A percentile compares a stretch with the other conserved stretches of the same genome.
Evolutionary conservation across 805 yeast species (phyloP).

Genomic region (Yamadazyma ubonensis): DNA sequence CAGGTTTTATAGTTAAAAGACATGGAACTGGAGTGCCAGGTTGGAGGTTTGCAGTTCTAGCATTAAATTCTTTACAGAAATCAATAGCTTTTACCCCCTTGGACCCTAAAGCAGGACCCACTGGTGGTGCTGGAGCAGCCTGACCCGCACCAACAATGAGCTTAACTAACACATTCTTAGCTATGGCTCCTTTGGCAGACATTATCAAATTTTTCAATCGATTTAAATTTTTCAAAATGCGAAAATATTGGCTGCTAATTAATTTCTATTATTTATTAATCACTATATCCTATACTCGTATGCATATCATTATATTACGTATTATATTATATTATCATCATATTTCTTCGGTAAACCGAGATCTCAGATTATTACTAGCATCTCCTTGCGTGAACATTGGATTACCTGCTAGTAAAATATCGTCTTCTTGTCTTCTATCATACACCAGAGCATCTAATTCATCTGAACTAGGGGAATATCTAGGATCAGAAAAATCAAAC

Average conservation of each 20-base stretch:
- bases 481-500: slow-evolving; percentile 1
- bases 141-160: slow-evolving; percentile 95
- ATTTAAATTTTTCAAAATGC: slow-evolving; percentile 10
- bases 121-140: slow-evolving; percentile 98
- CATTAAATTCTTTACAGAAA: slow-evolving; percentile 97
- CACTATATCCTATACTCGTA: not conserved
- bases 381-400: slow-evolving; percentile 16
- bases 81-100: slow-evolving; percentile 98
- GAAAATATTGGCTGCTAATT: not conserved
- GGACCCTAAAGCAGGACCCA: slow-evolving; percentile 97
- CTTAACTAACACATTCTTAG: slow-evolving; percentile 72
- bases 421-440: slow-evolving; percentile 16
- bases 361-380: slow-evolving; percentile 20
- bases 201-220: slow-evolving; percentile 8
- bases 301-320: too few relatives aligned
- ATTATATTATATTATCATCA: slow-evolving; percentile 1
- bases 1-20: slow-evolving; percentile 83
- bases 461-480: slow-evolving; percentile 10
- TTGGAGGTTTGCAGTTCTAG: slow-evolving; percentile 83
- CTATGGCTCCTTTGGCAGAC: slow-evolving; percentile 14
- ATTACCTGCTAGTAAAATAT: slow-evolving; percentile 5
- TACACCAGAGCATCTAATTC: slow-evolving; percentile 16
- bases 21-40: slow-evolving; percentile 93
- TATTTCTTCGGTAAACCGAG: slow-evolving; percentile 22
- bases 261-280: not conserved